Percentiles rank a stretch among this genome's conserved stretches.
Evolutionary conservation across 768 basidiomycete genomes (phyloP).

Genomic region (Suillus bovinus): DNA sequence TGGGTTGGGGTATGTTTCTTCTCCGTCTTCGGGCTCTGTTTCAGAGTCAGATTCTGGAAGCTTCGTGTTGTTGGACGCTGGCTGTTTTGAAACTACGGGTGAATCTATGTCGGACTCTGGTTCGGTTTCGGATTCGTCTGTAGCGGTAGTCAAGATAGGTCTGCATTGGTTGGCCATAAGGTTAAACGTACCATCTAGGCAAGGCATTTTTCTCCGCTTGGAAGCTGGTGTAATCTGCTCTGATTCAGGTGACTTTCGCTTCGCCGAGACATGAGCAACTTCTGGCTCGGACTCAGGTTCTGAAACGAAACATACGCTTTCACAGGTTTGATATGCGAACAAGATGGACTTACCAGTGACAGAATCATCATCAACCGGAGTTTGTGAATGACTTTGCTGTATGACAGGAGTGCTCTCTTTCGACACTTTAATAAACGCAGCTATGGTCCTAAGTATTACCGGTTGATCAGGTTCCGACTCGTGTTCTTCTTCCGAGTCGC

Average conservation of each 20-base stretch:
- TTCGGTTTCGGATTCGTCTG: slow-evolving; percentile 49
- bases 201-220: slow-evolving; percentile 21
- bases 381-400: not conserved
- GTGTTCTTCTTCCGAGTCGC: slow-evolving; percentile 27
- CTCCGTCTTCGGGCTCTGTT: slow-evolving; percentile 48
- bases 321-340: not conserved
- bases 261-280: slow-evolving; percentile 9
- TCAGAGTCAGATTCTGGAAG: slow-evolving; percentile 30
- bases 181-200: slow-evolving; percentile 19
- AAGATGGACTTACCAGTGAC: slow-evolving; percentile 19
- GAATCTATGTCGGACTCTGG: slow-evolving; percentile 39
- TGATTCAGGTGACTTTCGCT: slow-evolving; percentile 28
- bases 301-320: not conserved
- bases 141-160: not conserved
- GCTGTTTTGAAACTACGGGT: slow-evolving; percentile 7
- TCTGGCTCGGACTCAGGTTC: slow-evolving; percentile 35
- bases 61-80: not conserved
- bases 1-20: slow-evolving; percentile 27
- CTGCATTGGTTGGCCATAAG: not conserved
- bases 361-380: slow-evolving; percentile 22
- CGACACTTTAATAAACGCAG: slow-evolving; percentile 10
- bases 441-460: slow-evolving; percentile 25
- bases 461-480: slow-evolving; percentile 21
- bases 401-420: slow-evolving; percentile 8
- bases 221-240: slow-evolving; percentile 10